Conservation (phyloP, 306 rosid species). For the Acacia melanoxylon region DNA sequence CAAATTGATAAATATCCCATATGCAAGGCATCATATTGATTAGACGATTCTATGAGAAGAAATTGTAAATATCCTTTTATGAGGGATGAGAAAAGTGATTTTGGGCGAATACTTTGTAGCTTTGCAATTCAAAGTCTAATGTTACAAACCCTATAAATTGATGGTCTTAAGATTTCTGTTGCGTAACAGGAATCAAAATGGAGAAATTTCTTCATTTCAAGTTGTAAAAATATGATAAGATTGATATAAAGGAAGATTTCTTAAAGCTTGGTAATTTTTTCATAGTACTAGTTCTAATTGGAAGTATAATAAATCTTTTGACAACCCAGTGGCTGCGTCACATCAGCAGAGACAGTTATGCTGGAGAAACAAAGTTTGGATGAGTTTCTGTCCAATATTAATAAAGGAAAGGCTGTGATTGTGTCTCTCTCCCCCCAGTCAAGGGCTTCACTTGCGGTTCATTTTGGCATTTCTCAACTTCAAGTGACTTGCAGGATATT, state of each 20-base stretch:
- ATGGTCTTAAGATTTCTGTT: background rate
- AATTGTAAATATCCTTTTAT: background rate
- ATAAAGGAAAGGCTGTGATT: slow-evolving; percentile 65
- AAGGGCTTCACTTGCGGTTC: slow-evolving; percentile 86
- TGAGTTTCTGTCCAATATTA: slow-evolving; percentile 72
- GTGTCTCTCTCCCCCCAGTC: slow-evolving; percentile 93
- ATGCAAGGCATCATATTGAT: background rate
- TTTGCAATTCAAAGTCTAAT: background rate
- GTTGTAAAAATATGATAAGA: background rate
- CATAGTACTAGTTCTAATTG: background rate
- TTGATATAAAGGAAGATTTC: background rate
- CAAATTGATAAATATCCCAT: background rate
- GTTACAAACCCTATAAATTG: background rate
- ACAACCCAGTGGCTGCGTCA: slow-evolving; percentile 84
- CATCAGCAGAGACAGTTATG: slow-evolving; percentile 95
- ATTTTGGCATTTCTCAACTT: slow-evolving; percentile 82
- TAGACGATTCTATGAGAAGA: background rate
- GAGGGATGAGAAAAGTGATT: background rate
- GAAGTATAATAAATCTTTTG: slow-evolving; percentile 29
- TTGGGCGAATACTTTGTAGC: background rate
- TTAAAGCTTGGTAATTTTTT: slow-evolving; percentile 2
- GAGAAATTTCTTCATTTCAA: background rate
- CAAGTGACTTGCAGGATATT: slow-evolving; percentile 52
- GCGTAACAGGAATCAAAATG: background rate
- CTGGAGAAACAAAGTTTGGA: slow-evolving; percentile 97